Evolutionary conservation across 73 alveolate species (phyloP), one percentile per base, ranked within the genome.

Genomic region (Paramecium primaurelia): DNA sequence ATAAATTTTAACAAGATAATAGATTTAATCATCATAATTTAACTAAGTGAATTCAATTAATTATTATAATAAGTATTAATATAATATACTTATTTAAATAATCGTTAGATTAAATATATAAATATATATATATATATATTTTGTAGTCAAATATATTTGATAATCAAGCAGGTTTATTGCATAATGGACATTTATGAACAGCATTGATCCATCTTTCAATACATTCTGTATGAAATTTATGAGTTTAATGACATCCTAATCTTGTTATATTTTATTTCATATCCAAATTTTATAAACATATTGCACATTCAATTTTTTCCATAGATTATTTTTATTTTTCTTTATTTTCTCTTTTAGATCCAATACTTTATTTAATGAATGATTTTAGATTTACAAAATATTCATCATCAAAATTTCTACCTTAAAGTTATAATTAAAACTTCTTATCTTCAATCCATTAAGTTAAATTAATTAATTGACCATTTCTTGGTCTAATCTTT

Each of bases 81-180:
- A 22, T 22, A 22, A 22, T 3, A 34, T 34, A 34, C 38, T 34
- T 34, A 34, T 3, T 34, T 2, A 34, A 3, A 3, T 34, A 34
- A 34, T 34, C 7, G 16, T 42, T 9, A 42, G 16, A 9, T 42
- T 1, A 42, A 9, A 42, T 42, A 58, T 58, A 58, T n/a, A 32
- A 32, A 32, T 58, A 58, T 58, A 58, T 58, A 58, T 3, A 58
- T 22, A 22, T 22, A 16, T 5, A 59, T 2, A 59, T 4, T 16
- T 49, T 49, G 26, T 49, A 49, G 60, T 49, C 60, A 49, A 49
- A 49, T 49, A 14, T 16, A 49, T 49, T 54, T 54, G 12, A 54
- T 54, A 64, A 64, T 64, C 84, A 64, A 64, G 49, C 84, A 64
- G 84, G 84, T 28, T 28, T 22, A 34, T 64, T 64, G 84, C 84